Base-by-base conservation (phyloP, 129 eudicot genomes). In the Chrysanthemum lavandulifolium region DNA sequence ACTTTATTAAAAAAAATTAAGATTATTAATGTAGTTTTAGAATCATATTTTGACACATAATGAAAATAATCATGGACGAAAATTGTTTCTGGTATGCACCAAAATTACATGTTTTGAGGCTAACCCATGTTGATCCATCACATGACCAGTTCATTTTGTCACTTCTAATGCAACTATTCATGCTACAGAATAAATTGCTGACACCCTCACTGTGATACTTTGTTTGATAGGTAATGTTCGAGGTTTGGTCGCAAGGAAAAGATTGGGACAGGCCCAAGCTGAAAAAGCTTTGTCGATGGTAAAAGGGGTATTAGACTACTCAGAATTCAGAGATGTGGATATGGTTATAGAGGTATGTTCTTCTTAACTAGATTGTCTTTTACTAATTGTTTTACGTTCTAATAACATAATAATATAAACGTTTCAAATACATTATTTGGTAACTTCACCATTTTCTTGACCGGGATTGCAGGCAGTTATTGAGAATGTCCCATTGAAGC, bases 301-400 rank as follows among this genome's bases (percentile, higher is more conserved):
- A 49, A 94, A 78, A 83, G 99, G n/a, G 25, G 93, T 84, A 60
- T 76, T 90, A 76, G 97, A 90, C 76, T 94, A 94, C 82, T 79
- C 96, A 52, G 89, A 94, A 43, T 90, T 94, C 61, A 88, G 67
- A 65, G 86, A 94, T 57, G 96, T 80, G 43, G 99, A 94, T 82
- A 82, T 94, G 97, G 97, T 94, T 72, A 88, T 94, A 59, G 99
- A 94, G 97, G 98, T 90, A 14, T 13, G 79, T 76, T 69, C 27
- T 68, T 23, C n/a, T 68, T 16, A 19, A 3, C 5, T 36, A 65
- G 79, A 74, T 82, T 80, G 86, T 89, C 86, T 75, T 86, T 78
- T 72, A 68, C 76, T 68, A 87, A 79, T 43, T 60, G 25, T 76
- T 62, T 58, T 67, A 27, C 61, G 29, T 48, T 18, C 76, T 52